These are phyloP conservation scores for Naegleria fowleri DNA, from an alignment of 208 protist species.

Conservation along the genomic window DNA sequence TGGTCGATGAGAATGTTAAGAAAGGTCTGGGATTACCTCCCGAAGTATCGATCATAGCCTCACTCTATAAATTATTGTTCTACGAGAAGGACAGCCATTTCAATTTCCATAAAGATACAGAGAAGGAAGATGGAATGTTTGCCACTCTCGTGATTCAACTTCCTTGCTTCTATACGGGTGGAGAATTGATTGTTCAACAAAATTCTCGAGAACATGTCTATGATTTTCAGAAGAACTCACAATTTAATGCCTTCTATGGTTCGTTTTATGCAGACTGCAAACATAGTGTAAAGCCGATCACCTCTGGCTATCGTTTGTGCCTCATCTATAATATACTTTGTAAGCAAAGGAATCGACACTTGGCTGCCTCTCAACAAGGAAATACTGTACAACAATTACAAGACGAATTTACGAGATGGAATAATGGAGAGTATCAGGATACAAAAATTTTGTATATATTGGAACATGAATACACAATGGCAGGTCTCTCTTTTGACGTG, in stretches of 20 bases:
- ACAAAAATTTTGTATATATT: neutral
- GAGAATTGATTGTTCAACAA: neutral
- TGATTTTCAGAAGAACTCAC: neutral
- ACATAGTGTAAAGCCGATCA: neutral
- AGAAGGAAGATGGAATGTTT: neutral
- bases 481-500: neutral
- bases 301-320: neutral
- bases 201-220: neutral
- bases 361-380: neutral
- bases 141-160: neutral
- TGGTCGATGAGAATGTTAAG: neutral
- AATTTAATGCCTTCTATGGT: neutral
- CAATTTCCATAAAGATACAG: neutral
- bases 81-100: neutral
- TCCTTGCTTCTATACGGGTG: neutral
- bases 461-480: neutral
- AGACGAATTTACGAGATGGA: neutral
- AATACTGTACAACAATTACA: neutral
- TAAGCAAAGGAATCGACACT: neutral
- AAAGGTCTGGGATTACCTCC: neutral
- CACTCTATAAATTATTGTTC: neutral
- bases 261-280: neutral
- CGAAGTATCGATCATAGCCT: neutral
- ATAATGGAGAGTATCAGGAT: neutral
- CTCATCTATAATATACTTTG: neutral